Base-by-base conservation (phyloP, 2,329 filamentous ascomycete species). In the Cercospora citrullina region DNA sequence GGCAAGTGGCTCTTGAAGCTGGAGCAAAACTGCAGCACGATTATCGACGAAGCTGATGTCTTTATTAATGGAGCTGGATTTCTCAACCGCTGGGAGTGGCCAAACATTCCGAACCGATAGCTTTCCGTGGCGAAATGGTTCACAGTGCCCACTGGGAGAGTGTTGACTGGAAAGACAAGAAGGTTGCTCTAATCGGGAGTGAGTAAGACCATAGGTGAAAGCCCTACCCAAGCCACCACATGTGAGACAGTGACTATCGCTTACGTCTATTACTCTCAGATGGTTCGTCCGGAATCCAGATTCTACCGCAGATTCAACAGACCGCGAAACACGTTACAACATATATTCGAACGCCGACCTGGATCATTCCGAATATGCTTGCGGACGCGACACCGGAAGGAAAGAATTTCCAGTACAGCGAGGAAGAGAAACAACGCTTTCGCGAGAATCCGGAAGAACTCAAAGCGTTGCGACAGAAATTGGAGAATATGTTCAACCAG, bases 1-100 rank as follows among this genome's bases (percentile, higher is more conserved):
- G 83, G 83, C 3, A 77, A 83, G 68, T 86, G 84, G 84, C 80
- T 78, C 6, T 80, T 86, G n/a, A 82, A 80, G 26, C 74, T 85
- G 30, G 68, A 51, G 65, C 72, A 72, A 12, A 18, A 48, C 21
- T 76, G 68, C 69, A 75, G 76, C 74, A 21, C 73, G 69, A 8
- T 69, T 76, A 7, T 77, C 84, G 67, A 80, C 72, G 8, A 75
- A 73, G 28, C 61, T 75, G 77, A 84, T 64, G 60, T 84, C 5
- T 70, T 83, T 2, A 72, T 84, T 1, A 79, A 84, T 63, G 81
- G 80, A 3, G 79, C 80, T 1, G 81, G 82, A 4, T 78, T 83
- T 8, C 63, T 83, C 60, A 72, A 72, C 39, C 65, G 65, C 42
- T 71, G 69, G 64, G 65, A 71, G 21, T 78, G 73, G 75, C 77